Conservation (phyloP, 345 rosid genomes). For the Eucalyptus curtisii region DNA sequence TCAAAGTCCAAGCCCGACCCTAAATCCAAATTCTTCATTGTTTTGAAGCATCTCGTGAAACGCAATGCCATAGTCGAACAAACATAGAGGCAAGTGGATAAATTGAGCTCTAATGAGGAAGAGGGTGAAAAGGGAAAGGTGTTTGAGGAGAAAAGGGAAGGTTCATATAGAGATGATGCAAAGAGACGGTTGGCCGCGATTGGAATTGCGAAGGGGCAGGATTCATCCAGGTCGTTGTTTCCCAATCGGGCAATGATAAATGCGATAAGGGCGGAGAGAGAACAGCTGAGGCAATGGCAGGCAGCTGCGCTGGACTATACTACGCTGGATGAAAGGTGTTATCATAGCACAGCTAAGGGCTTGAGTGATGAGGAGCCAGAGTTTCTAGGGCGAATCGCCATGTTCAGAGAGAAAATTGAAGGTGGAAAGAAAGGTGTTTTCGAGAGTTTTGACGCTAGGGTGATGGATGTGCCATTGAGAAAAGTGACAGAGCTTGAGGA, state of each 20-base stretch:
- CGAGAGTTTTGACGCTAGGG: constrained; percentile 30
- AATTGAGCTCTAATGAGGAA: constrained; percentile 10
- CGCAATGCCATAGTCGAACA: not conserved
- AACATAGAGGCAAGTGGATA: not conserved
- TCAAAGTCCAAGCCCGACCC: constrained; percentile 18
- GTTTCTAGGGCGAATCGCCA: constrained; percentile 34
- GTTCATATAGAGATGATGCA: not conserved
- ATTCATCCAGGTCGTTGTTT: not conserved
- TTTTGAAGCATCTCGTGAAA: not conserved
- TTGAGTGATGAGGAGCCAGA: constrained; percentile 75
- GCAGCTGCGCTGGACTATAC: constrained; percentile 17
- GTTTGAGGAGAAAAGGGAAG: not conserved
- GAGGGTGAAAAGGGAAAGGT: not conserved
- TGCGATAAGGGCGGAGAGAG: constrained; percentile 57
- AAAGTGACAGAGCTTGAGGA: not conserved
- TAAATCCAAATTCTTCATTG: not conserved
- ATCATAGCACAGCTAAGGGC: constrained; percentile 25
- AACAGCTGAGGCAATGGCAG: constrained; percentile 42
- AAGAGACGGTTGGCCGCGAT: not conserved
- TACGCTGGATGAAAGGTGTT: constrained; percentile 21
- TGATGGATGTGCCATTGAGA: not conserved
- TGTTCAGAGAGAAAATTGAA: constrained; percentile 25
- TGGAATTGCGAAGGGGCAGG: constrained; percentile 9
- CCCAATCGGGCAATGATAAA: constrained; percentile 41
- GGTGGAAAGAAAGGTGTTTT: constrained; percentile 49